These are phyloP conservation scores for Leucocoprinus leucothites DNA, from an alignment of 768 basidiomycete species.

Conservation along the genomic window DNA sequence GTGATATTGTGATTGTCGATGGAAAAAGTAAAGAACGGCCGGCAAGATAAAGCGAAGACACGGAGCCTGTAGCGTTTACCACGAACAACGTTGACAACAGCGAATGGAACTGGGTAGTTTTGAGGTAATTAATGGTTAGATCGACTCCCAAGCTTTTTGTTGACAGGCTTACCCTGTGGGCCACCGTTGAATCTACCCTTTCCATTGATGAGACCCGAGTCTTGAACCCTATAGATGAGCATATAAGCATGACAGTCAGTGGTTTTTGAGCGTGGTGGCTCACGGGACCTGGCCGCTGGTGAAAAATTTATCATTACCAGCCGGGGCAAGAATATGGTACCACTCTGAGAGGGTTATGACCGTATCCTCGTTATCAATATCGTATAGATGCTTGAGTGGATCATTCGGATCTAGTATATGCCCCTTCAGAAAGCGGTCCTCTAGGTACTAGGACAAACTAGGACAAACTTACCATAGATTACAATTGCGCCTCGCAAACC, in stretches of 20 bases:
- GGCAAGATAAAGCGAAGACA: conserved; percentile 45
- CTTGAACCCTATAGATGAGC: neutral
- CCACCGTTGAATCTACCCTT: conserved; percentile 11
- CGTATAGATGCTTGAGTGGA: conserved; percentile 26
- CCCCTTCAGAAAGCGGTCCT: conserved; percentile 14
- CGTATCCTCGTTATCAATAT: conserved; percentile 27
- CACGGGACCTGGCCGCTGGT: conserved; percentile 10
- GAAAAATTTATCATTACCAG: neutral
- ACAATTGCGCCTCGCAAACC: conserved; percentile 24
- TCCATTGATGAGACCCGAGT: conserved; percentile 16
- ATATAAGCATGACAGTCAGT: neutral
- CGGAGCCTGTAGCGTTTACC: conserved; percentile 54
- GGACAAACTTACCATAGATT: conserved; percentile 24
- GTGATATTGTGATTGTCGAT: conserved; percentile 30
- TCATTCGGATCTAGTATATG: conserved; percentile 23
- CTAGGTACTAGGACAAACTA: neutral
- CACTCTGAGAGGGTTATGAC: conserved; percentile 25
- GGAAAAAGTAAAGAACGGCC: conserved; percentile 36
- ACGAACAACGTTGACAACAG: conserved; percentile 35
- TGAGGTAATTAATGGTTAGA: neutral
- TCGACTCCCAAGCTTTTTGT: neutral
- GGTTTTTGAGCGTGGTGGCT: neutral
- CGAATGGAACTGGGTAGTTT: conserved; percentile 11
- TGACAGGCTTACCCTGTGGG: conserved; percentile 12
- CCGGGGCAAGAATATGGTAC: conserved; percentile 10